Evolutionary conservation across 306 rosid species (phyloP).

Genomic region (Prunus campanulata): DNA sequence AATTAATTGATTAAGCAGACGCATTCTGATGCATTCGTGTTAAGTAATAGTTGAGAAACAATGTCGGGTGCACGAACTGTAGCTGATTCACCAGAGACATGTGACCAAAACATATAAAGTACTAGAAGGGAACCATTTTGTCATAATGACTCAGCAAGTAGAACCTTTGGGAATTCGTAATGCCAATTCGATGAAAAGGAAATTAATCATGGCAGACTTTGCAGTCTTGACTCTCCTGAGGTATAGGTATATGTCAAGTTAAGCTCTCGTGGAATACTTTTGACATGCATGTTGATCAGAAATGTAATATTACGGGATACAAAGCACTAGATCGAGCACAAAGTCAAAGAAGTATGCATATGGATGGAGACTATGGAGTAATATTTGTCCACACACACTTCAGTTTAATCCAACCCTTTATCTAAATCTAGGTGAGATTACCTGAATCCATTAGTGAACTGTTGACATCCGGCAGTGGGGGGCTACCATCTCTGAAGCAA

Average conservation of each 20-base stretch:
- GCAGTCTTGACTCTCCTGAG: not conserved
- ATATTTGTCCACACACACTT: not conserved
- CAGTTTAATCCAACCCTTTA: slow-evolving; percentile 2
- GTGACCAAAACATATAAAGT: not conserved
- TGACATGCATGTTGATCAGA: not conserved
- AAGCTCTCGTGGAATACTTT: not conserved
- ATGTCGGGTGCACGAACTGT: not conserved
- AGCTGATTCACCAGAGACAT: slow-evolving; percentile 9
- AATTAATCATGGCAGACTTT: not conserved
- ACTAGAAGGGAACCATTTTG: not conserved
- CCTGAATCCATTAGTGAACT: slow-evolving; percentile 57
- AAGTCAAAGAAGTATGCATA: slow-evolving; percentile 12
- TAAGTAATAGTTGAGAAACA: not conserved
- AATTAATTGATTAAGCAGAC: slow-evolving; percentile 1
- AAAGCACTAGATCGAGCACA: not conserved
- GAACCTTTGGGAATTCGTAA: not conserved
- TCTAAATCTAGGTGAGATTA: slow-evolving; percentile 13
- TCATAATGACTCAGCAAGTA: slow-evolving; percentile 10
- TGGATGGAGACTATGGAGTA: not conserved
- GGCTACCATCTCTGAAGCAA: slow-evolving; percentile 93
- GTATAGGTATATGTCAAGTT: not conserved
- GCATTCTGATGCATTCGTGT: not conserved
- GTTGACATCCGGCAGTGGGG: slow-evolving; percentile 78
- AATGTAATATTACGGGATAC: not conserved
- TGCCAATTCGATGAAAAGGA: not conserved